Conservation (phyloP, 108 stramenopile species). For the Skeletonema grethae region DNA sequence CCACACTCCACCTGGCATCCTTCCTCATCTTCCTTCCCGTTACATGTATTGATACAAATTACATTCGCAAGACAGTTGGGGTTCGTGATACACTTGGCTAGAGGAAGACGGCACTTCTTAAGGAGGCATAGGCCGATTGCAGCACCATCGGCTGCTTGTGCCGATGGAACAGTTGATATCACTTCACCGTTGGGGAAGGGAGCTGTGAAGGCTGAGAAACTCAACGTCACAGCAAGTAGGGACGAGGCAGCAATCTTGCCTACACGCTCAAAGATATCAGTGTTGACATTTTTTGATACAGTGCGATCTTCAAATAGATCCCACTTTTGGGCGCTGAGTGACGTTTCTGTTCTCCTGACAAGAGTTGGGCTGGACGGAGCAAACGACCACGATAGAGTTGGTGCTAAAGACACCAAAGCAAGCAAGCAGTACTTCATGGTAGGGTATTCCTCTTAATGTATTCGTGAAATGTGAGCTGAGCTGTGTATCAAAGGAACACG, state of each 20-base stretch:
- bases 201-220: slow-evolving; percentile 35
- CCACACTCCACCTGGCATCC: slow-evolving; percentile 96
- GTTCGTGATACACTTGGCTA: slow-evolving; percentile 86
- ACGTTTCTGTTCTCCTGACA: not conserved
- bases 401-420: not conserved
- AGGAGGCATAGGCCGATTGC: slow-evolving; percentile 78
- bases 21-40: slow-evolving; percentile 81
- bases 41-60: slow-evolving; percentile 93
- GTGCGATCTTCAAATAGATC: slow-evolving; percentile 20
- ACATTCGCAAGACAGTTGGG: slow-evolving; percentile 96
- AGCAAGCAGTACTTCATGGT: not conserved
- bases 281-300: not conserved
- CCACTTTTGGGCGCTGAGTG: not conserved
- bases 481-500: not conserved
- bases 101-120: slow-evolving; percentile 73
- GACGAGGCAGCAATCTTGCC: slow-evolving; percentile 47
- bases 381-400: not conserved
- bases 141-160: slow-evolving; percentile 71
- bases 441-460: not conserved
- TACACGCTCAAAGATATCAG: slow-evolving; percentile 22
- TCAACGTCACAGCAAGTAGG: slow-evolving; percentile 53
- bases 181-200: slow-evolving; percentile 8
- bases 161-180: slow-evolving; percentile 35
- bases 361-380: not conserved
- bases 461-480: not conserved